phyloP scores from a whole-genome alignment of 305 asterid species.

The Fraxinus floribunda region DNA sequence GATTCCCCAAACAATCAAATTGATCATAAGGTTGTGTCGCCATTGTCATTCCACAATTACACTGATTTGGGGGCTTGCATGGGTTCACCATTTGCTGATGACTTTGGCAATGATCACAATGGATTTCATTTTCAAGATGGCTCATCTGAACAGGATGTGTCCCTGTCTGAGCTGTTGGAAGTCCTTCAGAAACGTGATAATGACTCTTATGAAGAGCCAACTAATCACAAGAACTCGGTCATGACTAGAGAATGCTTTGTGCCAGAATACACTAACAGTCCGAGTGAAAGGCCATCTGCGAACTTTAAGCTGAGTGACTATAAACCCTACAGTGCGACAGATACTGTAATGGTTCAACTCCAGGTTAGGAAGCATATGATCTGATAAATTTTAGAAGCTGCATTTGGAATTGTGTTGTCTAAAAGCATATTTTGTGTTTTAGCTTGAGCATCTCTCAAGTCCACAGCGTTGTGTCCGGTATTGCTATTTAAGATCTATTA shows the following conservation, averaged over 20 bases:
- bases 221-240: conserved; percentile 17
- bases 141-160: conserved; percentile 65
- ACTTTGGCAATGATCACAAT: conserved; percentile 55
- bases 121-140: conserved; percentile 66
- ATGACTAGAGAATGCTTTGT: conserved; percentile 24
- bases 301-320: conserved; percentile 23
- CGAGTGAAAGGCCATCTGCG: conserved; percentile 22
- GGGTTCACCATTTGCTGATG: conserved; percentile 66
- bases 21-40: conserved; percentile 27
- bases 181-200: conserved; percentile 44
- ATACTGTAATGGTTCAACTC: conserved; percentile 16
- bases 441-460: neutral
- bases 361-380: conserved; percentile 25
- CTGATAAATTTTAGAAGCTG: conserved; percentile 2
- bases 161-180: conserved; percentile 53
- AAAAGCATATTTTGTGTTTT: conserved; percentile 1
- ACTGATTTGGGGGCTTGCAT: conserved; percentile 36
- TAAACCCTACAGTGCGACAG: neutral
- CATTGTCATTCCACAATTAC: conserved; percentile 20
- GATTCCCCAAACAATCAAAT: conserved; percentile 31
- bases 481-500: conserved; percentile 2
- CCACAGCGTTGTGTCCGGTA: neutral
- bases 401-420: conserved; percentile 1
- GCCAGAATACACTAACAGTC: conserved; percentile 21
- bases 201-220: conserved; percentile 34